Evolutionary conservation across 2,329 filamentous ascomycete species (phyloP).

Genomic region (Thelonectria blattea): DNA sequence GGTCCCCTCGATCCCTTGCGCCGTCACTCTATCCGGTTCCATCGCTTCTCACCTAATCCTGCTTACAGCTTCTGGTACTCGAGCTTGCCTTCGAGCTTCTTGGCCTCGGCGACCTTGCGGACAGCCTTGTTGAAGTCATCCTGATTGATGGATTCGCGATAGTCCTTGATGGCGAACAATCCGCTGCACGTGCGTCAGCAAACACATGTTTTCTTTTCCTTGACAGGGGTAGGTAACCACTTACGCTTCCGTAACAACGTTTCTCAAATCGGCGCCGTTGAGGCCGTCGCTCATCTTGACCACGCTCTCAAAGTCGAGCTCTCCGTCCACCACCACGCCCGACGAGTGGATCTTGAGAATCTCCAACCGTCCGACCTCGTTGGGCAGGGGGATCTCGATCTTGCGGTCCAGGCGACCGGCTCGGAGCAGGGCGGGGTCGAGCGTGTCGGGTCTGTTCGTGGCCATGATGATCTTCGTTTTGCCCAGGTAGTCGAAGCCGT

Average conservation of each 20-base stretch:
- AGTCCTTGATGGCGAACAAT: constrained; percentile 97
- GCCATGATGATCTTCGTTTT: constrained; percentile 99
- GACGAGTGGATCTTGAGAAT: constrained; percentile 97
- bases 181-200: constrained; percentile 63
- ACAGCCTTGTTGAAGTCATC: constrained; percentile 99
- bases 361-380: constrained; percentile 94
- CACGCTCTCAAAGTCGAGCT: constrained; percentile 98
- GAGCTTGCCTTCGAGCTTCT: constrained; percentile 98
- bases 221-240: constrained; percentile 46
- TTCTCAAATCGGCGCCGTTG: constrained; percentile 95
- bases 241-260: constrained; percentile 98
- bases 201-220: constrained; percentile 17
- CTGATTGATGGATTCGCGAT: constrained; percentile 93
- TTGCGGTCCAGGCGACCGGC: constrained; percentile 95
- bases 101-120: constrained; percentile 93
- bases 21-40: constrained; percentile 18
- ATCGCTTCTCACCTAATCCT: constrained; percentile 14
- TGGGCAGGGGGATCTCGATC: constrained; percentile 96
- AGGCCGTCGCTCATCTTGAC: constrained; percentile 99
- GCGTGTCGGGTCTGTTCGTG: constrained; percentile 94
- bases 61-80: constrained; percentile 92
- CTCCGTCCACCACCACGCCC: constrained; percentile 86
- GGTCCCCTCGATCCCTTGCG: constrained; percentile 20
- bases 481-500: constrained; percentile 98
- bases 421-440: constrained; percentile 90